phyloP scores from a whole-genome alignment of 192 early-diverging fungal genomes.

The Backusella liffmaniae region DNA sequence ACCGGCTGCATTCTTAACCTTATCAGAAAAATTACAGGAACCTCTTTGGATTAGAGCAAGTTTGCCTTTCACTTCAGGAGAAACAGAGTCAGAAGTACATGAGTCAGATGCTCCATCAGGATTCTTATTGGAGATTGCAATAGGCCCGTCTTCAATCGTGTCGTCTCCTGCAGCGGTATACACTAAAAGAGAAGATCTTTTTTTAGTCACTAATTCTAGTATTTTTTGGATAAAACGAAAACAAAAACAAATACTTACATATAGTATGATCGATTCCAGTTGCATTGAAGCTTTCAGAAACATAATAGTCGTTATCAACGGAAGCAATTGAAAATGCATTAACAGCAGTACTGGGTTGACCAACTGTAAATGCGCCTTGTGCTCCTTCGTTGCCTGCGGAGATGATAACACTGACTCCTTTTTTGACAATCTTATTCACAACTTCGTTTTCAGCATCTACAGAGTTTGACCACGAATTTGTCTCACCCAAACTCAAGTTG shows the following conservation, averaged over 20 bases:
- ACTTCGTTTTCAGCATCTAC: slow-evolving; percentile 55
- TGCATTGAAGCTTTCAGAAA: slow-evolving; percentile 21
- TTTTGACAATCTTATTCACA: slow-evolving; percentile 45
- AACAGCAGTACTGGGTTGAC: slow-evolving; percentile 55
- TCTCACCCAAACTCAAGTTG: slow-evolving; percentile 79
- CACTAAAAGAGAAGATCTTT: neutral
- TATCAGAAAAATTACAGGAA: slow-evolving; percentile 62
- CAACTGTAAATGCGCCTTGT: slow-evolving; percentile 55
- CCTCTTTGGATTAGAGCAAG: slow-evolving; percentile 69
- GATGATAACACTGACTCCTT: slow-evolving; percentile 45
- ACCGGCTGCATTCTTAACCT: slow-evolving; percentile 50
- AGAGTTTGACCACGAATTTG: slow-evolving; percentile 49
- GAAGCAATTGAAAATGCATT: slow-evolving; percentile 61
- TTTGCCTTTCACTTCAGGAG: slow-evolving; percentile 43
- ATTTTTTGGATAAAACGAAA: too few relatives aligned
- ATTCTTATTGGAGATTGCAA: slow-evolving; percentile 46
- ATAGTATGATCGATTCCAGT: neutral
- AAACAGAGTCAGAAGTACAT: slow-evolving; percentile 45
- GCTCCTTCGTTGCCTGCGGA: slow-evolving; percentile 67
- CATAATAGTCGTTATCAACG: slow-evolving; percentile 43
- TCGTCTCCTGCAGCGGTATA: slow-evolving; percentile 2
- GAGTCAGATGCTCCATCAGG: slow-evolving; percentile 49
- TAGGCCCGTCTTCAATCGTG: slow-evolving; percentile 23
- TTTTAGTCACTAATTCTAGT: neutral
- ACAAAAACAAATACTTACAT: neutral